Evolutionary conservation across 2,329 filamentous ascomycete genomes (phyloP), one percentile per base, ranked within the genome.

Genomic region (Emergomyces orientalis): DNA sequence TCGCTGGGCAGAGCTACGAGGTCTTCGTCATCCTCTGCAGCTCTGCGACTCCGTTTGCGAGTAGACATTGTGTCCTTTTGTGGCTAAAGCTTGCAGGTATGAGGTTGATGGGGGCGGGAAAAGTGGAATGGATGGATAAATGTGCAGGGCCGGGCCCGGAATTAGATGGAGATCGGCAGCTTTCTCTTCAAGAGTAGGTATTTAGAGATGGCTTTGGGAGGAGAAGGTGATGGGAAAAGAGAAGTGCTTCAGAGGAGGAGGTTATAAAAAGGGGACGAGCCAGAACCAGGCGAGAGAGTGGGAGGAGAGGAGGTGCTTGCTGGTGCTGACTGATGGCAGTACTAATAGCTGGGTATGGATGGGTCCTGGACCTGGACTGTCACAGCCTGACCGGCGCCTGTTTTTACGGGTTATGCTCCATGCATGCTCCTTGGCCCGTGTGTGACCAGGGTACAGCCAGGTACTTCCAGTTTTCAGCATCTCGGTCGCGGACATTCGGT

Each of bases 11-110:
- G 75, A 41, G 76, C 75, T 63, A 78, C 75, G 4, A 82, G 74
- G 66, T 79, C 76, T 62, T 78, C 75, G 63, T 74, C 22, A 49
- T 25, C 78, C 45, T 80, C 79, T 59, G 79, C 78, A 25, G 77
- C 72, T 37, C 81, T 78, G 65, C 78, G 76, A 73, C 79, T 78
- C 75, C 81, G 79, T 69, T 79, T 79, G 70, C 79, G 77, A 67
- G 79, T 79, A 27, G 77, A 73, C 78, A 80, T 80, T 41, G 62
- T 72, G 60, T 41, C n/a, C n/a, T 8, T 49, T 30, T 43, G 19
- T 2, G 49, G 37, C 19, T 54, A 22, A 27, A 27, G 51, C n/a
- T 32, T 39, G 34, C n/a, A 56, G 9, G 32, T 22, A 27, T 8
- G 56, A 59, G 56, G 27, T 30, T 43, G 8, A 13, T 25, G 56